phyloP scores from a whole-genome alignment of 1,139 yeast species.

The Neolecta irregularis region DNA sequence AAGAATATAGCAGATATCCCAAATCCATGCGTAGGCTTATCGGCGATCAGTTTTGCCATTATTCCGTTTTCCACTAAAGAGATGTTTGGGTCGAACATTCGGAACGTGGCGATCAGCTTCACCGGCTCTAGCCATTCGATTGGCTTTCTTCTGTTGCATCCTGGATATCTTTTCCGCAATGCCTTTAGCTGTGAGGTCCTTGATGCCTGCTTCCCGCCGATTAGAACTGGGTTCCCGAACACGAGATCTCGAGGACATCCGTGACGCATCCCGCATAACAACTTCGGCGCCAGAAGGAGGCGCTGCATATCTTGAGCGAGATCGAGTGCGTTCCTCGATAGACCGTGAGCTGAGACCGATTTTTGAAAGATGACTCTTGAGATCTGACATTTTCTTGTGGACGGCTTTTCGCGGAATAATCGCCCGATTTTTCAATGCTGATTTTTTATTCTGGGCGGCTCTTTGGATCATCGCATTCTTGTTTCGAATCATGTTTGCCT shows the following conservation, averaged over 20 bases:
- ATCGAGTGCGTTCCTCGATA: conserved; percentile 29
- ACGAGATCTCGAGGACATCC: conserved; percentile 20
- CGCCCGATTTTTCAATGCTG: conserved; percentile 61
- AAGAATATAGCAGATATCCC: background rate
- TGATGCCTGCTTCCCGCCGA: conserved; percentile 72
- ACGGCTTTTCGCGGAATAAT: conserved; percentile 84
- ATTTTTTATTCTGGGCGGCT: conserved; percentile 76
- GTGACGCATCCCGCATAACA: conserved; percentile 40
- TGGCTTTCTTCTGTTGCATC: conserved; percentile 84
- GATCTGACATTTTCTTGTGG: conserved; percentile 56
- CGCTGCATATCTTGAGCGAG: conserved; percentile 27
- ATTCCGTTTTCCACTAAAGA: conserved; percentile 93
- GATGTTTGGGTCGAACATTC: conserved; percentile 79
- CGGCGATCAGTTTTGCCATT: conserved; percentile 58
- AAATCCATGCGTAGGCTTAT: conserved; percentile 21
- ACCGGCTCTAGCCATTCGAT: conserved; percentile 83
- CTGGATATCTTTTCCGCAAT: conserved; percentile 81
- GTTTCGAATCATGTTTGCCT: conserved; percentile 90
- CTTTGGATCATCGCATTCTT: conserved; percentile 86
- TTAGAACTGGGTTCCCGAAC: conserved; percentile 39
- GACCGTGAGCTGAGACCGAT: conserved; percentile 76
- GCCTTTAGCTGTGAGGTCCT: conserved; percentile 60
- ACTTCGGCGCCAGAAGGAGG: conserved; percentile 61
- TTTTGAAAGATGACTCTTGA: conserved; percentile 79
- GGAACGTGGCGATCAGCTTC: conserved; percentile 89